Conservation (phyloP, 2,329 filamentous ascomycete genomes). For the Phyllosticta ampelicida region DNA sequence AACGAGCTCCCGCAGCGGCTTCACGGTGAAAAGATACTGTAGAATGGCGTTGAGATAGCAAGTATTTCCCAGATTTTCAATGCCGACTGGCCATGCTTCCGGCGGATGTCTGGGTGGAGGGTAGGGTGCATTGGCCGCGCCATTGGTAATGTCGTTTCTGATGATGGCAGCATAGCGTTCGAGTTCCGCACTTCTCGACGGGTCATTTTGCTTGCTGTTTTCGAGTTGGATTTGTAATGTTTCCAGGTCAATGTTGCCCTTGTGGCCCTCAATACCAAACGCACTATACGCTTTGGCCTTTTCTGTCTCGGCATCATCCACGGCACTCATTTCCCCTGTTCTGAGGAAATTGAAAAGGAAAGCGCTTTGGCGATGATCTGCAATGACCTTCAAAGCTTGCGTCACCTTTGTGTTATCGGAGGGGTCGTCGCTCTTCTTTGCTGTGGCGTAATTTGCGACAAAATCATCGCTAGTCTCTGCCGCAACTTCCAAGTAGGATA, state of each 20-base stretch:
- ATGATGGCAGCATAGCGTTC: conserved; percentile 6
- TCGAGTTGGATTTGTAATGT: conserved; percentile 20
- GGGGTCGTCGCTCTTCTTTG: conserved; percentile 41
- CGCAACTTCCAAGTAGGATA: conserved; percentile 48
- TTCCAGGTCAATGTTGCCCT: conserved; percentile 39
- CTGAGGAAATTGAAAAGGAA: conserved; percentile 42
- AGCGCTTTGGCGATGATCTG: conserved; percentile 46
- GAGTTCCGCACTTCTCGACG: conserved; percentile 6
- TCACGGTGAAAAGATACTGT: conserved; percentile 88
- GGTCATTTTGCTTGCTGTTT: conserved; percentile 7
- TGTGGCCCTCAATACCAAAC: conserved; percentile 41
- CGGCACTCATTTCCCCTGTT: conserved; percentile 33
- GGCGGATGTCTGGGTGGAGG: conserved; percentile 18
- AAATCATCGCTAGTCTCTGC: conserved; percentile 34
- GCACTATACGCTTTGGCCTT: conserved; percentile 27
- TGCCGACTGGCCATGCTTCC: conserved; percentile 63
- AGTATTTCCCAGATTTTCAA: conserved; percentile 92
- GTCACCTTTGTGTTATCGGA: conserved; percentile 39
- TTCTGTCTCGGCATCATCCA: conserved; percentile 43
- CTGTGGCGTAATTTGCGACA: neutral
- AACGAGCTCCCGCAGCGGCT: conserved; percentile 68
- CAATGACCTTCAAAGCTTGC: conserved; percentile 49
- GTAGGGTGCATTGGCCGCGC: neutral
- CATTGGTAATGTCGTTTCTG: conserved; percentile 4
- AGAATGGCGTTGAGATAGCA: conserved; percentile 96